Conservation (phyloP, 2,329 filamentous ascomycete species). For the Aureobasidium sp. region DNA sequence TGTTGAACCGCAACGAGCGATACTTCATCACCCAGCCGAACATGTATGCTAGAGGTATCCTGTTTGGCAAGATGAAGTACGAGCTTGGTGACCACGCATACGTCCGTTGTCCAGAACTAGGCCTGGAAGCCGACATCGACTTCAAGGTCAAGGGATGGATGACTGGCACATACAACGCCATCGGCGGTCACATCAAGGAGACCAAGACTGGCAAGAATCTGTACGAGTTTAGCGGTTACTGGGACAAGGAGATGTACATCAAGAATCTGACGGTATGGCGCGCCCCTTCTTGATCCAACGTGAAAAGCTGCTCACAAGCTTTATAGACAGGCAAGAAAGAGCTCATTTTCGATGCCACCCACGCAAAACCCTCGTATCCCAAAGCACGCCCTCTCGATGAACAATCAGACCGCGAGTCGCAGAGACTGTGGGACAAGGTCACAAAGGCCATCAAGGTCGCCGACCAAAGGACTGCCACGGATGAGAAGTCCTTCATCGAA, state of each 20-base stretch:
- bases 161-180: conserved; percentile 90
- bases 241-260: conserved; percentile 92
- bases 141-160: conserved; percentile 99
- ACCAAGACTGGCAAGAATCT: conserved; percentile 77
- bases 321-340: conserved; percentile 83
- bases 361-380: conserved; percentile 69
- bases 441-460: conserved; percentile 73
- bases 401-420: conserved; percentile 84
- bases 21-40: conserved; percentile 96
- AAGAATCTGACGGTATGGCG: conserved; percentile 69
- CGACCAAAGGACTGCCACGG: conserved; percentile 83
- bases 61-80: conserved; percentile 99
- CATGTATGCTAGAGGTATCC: conserved; percentile 95
- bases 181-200: conserved; percentile 84
- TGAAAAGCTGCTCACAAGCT: background rate
- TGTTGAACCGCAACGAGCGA: conserved; percentile 80
- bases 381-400: conserved; percentile 70
- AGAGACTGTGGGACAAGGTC: conserved; percentile 77
- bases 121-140: conserved; percentile 82
- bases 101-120: conserved; percentile 81
- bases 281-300: conserved; percentile 31
- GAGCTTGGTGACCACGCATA: conserved; percentile 95
- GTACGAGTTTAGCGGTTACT: conserved; percentile 87
- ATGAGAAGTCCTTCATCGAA: conserved; percentile 94
- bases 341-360: conserved; percentile 78